These are phyloP conservation scores for Bauhinia variegata DNA, from an alignment of 306 rosid species.

Conservation along the genomic window DNA sequence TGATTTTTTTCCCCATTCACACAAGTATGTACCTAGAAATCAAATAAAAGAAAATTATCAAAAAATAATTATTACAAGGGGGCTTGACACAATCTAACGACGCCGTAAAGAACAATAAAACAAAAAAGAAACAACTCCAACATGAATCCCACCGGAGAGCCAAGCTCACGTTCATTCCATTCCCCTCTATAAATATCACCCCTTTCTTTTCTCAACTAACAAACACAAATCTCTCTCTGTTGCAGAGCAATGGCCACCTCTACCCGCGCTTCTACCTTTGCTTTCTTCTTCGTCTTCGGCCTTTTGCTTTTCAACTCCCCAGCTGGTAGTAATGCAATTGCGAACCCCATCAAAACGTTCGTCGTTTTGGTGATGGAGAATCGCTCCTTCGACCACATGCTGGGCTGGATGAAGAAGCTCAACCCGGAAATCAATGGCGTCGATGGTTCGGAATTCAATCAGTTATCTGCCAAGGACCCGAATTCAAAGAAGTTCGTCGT, in stretches of 20 bases:
- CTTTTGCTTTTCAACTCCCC: slow-evolving; percentile 23
- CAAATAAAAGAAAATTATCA: no score
- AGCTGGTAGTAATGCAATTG: not conserved
- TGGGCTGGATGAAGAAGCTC: slow-evolving; percentile 90
- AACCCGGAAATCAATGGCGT: slow-evolving; percentile 82
- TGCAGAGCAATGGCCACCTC: slow-evolving; percentile 9
- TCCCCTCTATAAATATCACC: no score
- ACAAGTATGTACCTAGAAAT: no score
- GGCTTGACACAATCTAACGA: no score
- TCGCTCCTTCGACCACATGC: slow-evolving; percentile 95
- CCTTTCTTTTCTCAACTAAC: no score
- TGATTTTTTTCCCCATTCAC: no score
- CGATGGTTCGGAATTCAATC: slow-evolving; percentile 60
- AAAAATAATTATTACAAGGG: no score
- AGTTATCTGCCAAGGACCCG: slow-evolving; percentile 48
- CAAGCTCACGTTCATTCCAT: no score
- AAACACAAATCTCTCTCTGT: no score
- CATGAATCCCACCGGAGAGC: no score
- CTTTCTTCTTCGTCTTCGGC: not conserved
- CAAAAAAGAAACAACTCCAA: no score
- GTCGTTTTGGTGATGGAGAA: slow-evolving; percentile 92
- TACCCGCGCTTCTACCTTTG: not conserved
- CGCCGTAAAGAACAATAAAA: no score
- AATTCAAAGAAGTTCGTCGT: slow-evolving; percentile 55
- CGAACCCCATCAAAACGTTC: slow-evolving; percentile 72